Evolutionary conservation across 2,329 filamentous ascomycete species (phyloP).

Genomic region (Fusarium tjaetaba): DNA sequence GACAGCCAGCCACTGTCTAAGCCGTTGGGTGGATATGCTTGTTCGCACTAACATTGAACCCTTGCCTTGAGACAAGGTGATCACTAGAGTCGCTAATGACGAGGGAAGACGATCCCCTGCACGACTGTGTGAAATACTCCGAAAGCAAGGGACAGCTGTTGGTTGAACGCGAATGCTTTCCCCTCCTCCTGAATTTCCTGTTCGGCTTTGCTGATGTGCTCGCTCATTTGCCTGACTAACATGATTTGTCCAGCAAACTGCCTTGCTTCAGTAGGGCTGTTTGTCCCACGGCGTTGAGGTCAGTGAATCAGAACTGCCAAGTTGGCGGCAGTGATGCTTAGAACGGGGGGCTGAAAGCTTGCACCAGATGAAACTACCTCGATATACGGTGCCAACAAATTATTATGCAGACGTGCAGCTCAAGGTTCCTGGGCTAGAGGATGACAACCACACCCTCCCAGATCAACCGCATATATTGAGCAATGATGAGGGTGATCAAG

Average conservation of each 20-base stretch:
- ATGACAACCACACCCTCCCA: conserved; percentile 19
- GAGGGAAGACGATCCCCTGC: background rate
- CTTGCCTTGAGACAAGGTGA: conserved; percentile 28
- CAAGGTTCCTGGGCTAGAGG: conserved; percentile 11
- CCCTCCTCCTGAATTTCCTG: background rate
- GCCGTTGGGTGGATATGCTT: background rate
- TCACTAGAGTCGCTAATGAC: background rate
- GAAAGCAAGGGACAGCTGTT: background rate
- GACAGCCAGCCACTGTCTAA: conserved; percentile 15
- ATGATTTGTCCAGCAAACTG: background rate
- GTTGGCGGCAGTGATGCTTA: background rate
- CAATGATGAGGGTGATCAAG: background rate
- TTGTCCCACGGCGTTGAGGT: background rate
- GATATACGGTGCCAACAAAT: background rate
- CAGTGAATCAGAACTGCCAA: background rate
- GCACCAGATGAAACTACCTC: background rate
- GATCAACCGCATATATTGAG: background rate
- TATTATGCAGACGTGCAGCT: background rate
- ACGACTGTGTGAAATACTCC: background rate
- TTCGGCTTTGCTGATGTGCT: background rate
- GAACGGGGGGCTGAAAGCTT: background rate
- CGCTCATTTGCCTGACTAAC: background rate
- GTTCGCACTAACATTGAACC: background rate
- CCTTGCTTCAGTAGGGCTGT: conserved; percentile 1
- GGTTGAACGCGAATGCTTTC: background rate